Evolutionary conservation across 257 asterid species (phyloP), one percentile per base, ranked within the genome.

Genomic region (Petunia axillaris): DNA sequence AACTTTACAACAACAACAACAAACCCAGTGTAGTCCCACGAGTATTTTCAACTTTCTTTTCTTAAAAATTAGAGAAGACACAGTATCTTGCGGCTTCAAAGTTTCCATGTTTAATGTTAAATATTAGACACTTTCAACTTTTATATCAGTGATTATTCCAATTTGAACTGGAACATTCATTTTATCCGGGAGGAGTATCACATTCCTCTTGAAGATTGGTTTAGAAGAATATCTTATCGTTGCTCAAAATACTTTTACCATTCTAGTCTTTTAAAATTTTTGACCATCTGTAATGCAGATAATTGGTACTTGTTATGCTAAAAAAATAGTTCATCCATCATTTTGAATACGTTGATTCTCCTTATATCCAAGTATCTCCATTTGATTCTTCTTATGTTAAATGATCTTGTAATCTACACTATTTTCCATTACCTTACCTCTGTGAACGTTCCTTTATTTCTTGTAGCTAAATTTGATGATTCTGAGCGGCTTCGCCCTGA

Each of bases 401-500:
- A 48, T 71, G 55, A 71, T 71, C 44, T 77, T 9, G 46, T 41
- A 44, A 60, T 44, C 64, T 54, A 64, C 25, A 13, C 11, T 64
- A 80, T 66, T 57, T 71, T 15, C 25, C 35, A 52, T 77, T 40
- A 76, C 82, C 67, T 64, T 52, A 16, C 25, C 39, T 43, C 13
- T 55, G 58, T 64, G 39, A 73, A 36, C 35, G n/a, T 67, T 46
- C 76, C 58, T 14, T 16, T 48, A 76, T 10, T 62, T 67, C 80
- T 64, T 85, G 84, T 81, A 84, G 83, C 81, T 80, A 92, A 86
- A 88, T 86, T 93, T 82, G 93, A 88, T 74, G 96, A 90, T 79
- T 86, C 94, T 66, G 99, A 95, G 76, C 89, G 93, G 84, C 96
- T 95, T 79, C 97, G 97, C 43, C 99, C 99, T 11, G 98, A 95